Conservation (phyloP, 83 land plant species). For the Thuja plicata region DNA sequence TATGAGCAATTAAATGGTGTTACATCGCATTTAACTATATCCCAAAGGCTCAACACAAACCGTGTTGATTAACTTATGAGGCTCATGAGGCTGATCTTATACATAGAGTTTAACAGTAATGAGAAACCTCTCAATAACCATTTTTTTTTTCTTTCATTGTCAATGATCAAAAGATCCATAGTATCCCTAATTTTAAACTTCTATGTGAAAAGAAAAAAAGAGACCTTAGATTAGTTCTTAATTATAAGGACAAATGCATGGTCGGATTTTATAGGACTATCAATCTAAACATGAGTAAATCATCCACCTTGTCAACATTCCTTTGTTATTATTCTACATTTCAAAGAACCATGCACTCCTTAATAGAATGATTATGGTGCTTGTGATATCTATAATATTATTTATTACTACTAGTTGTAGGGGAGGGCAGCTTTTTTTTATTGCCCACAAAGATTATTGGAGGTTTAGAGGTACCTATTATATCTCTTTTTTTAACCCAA, state of each 20-base stretch:
- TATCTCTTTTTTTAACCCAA: too few species aligned
- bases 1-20: background rate
- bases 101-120: background rate
- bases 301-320: too few species aligned
- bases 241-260: background rate
- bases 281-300: too few species aligned
- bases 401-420: too few species aligned
- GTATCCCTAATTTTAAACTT: background rate
- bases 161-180: background rate
- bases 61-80: background rate
- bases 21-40: background rate
- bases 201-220: background rate
- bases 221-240: background rate
- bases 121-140: background rate
- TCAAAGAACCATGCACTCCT: too few species aligned
- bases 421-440: too few species aligned
- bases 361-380: too few species aligned
- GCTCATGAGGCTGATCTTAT: background rate
- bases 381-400: too few species aligned
- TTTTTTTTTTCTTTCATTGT: background rate
- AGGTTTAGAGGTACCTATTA: too few species aligned
- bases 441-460: too few species aligned
- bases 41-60: background rate
- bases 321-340: too few species aligned
- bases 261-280: background rate